A percentile compares a stretch with the other conserved stretches of the same genome.
Evolutionary conservation across 164 flowering plant genomes (phyloP).

Genomic region (Umbilicus rupestris): DNA sequence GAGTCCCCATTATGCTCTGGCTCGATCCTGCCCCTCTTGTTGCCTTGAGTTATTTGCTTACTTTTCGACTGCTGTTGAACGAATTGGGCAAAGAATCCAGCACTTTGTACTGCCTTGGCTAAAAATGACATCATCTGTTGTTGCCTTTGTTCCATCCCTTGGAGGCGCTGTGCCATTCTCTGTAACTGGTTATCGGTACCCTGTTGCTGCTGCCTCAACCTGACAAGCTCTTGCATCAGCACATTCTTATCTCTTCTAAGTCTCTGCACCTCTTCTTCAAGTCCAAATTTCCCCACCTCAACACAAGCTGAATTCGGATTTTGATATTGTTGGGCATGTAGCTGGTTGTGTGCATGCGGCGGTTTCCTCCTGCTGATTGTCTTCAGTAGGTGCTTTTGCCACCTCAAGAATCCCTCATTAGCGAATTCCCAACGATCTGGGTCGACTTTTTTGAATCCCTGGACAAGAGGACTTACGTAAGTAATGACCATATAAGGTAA

Average conservation of each 20-base stretch:
- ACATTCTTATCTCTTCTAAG: conserved; percentile 94
- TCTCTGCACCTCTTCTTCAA: conserved; percentile 92
- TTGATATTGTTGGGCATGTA: conserved; percentile 48
- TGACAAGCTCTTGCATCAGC: conserved; percentile 90
- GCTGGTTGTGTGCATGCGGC: conserved; percentile 42
- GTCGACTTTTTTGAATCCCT: conserved; percentile 15
- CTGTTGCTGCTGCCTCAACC: conserved; percentile 94
- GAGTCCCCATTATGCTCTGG: conserved; percentile 37
- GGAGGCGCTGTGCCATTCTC: conserved; percentile 74
- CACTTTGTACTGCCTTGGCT: conserved; percentile 90
- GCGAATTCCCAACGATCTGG: conserved; percentile 16
- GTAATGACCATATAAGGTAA: conserved; percentile 6
- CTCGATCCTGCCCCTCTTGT: conserved; percentile 71
- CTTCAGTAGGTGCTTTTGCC: conserved; percentile 8
- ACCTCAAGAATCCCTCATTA: conserved; percentile 13
- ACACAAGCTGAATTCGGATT: conserved; percentile 71
- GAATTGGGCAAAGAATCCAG: conserved; percentile 82
- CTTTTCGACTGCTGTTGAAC: conserved; percentile 81
- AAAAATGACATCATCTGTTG: conserved; percentile 98
- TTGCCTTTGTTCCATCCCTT: conserved; percentile 95
- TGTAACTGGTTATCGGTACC: conserved; percentile 80
- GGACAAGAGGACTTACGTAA: not conserved
- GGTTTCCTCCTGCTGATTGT: conserved; percentile 17
- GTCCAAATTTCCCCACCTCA: conserved; percentile 95
- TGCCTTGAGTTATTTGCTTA: conserved; percentile 54